Evolutionary conservation across 768 basidiomycete species (phyloP).

Genomic region (Tricholoma furcatifolium): DNA sequence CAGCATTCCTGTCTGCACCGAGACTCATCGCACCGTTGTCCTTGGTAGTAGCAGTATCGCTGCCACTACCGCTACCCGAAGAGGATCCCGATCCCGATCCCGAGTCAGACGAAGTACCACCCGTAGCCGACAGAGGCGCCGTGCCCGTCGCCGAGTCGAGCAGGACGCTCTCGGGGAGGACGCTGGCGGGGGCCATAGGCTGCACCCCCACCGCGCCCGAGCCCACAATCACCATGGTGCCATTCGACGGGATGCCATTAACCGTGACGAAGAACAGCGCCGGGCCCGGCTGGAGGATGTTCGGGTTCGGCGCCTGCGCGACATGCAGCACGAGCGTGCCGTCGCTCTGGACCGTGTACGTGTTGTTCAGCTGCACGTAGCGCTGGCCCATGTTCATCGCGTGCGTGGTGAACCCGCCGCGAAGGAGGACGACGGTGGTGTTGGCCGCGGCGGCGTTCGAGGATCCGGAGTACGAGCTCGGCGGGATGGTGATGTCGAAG

Average conservation of each 20-base stretch:
- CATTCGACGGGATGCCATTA: conserved; percentile 81
- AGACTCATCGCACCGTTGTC: neutral
- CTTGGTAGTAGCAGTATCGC: neutral
- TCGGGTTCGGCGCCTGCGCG: conserved; percentile 78
- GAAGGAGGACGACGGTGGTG: conserved; percentile 72
- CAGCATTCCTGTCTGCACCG: too few species aligned
- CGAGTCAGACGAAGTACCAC: neutral
- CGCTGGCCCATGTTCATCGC: conserved; percentile 90
- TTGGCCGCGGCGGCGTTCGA: conserved; percentile 72
- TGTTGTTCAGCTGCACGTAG: conserved; percentile 75
- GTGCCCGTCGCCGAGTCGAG: conserved; percentile 38
- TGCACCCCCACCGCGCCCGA: conserved; percentile 77
- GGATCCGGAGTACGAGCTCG: conserved; percentile 61
- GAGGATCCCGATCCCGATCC: neutral
- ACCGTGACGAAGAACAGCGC: conserved; percentile 80
- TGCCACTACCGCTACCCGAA: neutral
- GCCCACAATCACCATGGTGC: conserved; percentile 74
- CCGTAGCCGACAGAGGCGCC: neutral
- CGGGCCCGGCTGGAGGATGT: conserved; percentile 87
- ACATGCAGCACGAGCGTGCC: conserved; percentile 81
- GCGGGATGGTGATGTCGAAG: conserved; percentile 75
- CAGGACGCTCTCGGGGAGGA: conserved; percentile 50
- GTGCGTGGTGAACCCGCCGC: conserved; percentile 82
- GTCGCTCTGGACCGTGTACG: conserved; percentile 75
- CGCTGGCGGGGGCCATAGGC: conserved; percentile 39